phyloP scores from a whole-genome alignment of 2,329 filamentous ascomycete genomes.

The Beauveria scarabaeidicola region DNA sequence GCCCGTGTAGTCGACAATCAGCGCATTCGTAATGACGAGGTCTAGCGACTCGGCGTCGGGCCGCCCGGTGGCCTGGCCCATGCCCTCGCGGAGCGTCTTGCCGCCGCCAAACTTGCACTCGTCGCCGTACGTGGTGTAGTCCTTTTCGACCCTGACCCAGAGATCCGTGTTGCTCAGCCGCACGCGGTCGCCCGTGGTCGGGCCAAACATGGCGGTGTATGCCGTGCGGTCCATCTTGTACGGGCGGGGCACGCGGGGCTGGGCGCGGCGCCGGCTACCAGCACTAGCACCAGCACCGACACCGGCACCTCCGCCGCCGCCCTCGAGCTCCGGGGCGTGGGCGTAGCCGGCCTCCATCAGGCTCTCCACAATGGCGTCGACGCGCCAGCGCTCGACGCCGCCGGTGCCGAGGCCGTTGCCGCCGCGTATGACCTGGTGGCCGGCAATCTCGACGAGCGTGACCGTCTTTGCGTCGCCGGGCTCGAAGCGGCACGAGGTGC shows the following conservation, averaged over 20 bases:
- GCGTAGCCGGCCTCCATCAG: conserved; percentile 69
- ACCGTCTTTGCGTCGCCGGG: conserved; percentile 89
- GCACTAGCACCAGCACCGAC: conserved; percentile 76
- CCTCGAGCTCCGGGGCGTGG: conserved; percentile 68
- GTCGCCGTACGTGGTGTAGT: conserved; percentile 77
- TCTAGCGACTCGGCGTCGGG: conserved; percentile 67
- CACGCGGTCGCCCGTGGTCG: conserved; percentile 80
- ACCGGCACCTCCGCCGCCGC: conserved; percentile 52
- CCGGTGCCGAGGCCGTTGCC: conserved; percentile 76
- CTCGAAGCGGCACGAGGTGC: conserved; percentile 88
- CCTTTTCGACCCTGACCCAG: conserved; percentile 84
- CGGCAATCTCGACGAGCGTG: conserved; percentile 79
- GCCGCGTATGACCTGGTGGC: conserved; percentile 69
- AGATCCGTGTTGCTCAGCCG: conserved; percentile 75
- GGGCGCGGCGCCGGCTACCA: conserved; percentile 80
- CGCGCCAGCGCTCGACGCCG: conserved; percentile 53
- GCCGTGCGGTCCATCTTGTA: conserved; percentile 71
- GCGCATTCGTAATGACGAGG: conserved; percentile 78
- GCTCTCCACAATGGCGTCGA: conserved; percentile 56
- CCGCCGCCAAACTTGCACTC: conserved; percentile 94
- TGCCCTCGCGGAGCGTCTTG: conserved; percentile 87
- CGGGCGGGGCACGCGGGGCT: conserved; percentile 66
- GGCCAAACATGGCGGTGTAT: conserved; percentile 86
- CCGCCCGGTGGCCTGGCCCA: conserved; percentile 83
- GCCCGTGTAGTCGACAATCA: conserved; percentile 84